Conservation (phyloP, 768 basidiomycete species). For the Tubosaeta brunneosetosa region DNA sequence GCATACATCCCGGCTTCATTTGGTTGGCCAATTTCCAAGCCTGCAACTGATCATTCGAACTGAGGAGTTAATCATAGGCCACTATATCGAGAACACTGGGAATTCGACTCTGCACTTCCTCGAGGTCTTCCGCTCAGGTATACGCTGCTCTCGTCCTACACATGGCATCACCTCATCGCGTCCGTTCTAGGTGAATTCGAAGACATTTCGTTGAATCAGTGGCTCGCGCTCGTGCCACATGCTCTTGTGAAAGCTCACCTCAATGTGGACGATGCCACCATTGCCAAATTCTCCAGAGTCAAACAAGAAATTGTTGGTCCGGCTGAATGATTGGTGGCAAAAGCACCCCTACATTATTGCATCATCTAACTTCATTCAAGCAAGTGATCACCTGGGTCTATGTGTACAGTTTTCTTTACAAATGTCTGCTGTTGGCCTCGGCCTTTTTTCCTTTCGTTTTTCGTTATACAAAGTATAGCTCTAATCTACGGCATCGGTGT, state of each 20-base stretch:
- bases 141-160: background rate
- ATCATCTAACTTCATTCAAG: background rate
- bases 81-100: conserved; percentile 66
- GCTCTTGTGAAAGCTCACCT: conserved; percentile 59
- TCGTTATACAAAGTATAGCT: background rate
- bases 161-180: background rate
- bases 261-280: conserved; percentile 46
- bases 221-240: conserved; percentile 59
- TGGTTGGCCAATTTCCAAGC: conserved; percentile 7
- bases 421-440: background rate
- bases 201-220: conserved; percentile 55
- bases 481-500: background rate
- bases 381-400: background rate
- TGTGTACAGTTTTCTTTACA: background rate
- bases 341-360: background rate
- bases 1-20: conserved; percentile 25
- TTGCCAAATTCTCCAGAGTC: conserved; percentile 46
- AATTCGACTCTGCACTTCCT: conserved; percentile 54
- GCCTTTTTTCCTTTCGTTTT: background rate
- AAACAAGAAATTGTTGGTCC: conserved; percentile 47
- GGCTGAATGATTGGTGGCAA: background rate
- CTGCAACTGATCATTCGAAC: background rate
- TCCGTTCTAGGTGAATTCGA: conserved; percentile 39
- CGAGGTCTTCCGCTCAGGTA: conserved; percentile 58
- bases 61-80: conserved; percentile 35